Evolutionary conservation across 1,284 basidiomycete genomes (phyloP), one percentile per base, ranked within the genome.

Genomic region (Cronartium quercuum): DNA sequence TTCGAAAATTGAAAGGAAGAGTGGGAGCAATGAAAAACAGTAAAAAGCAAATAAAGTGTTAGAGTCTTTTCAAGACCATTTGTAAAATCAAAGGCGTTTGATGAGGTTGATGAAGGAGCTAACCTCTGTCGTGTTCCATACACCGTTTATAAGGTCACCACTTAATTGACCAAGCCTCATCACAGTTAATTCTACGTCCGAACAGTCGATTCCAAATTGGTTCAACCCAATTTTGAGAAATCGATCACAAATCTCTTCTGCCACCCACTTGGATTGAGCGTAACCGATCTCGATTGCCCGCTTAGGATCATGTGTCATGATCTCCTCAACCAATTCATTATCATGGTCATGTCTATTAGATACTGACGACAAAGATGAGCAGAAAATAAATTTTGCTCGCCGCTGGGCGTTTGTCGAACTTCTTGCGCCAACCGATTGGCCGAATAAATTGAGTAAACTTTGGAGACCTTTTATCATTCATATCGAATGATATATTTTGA

Each of bases 61-160:
- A 29, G 29, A 29, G 29, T 29, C 29, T 29, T 29, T 29, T 29
- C 29, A 29, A 29, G 29, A 29, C 29, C 29, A 29, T 29, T 29
- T 29, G 29, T 29, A 29, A 29, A 29, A 29, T 29, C 29, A 29
- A 29, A 29, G n/a, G n/a, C 13, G n/a, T 47, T 13, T 1, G 44
- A n/a, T 47, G 13, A 13, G n/a, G 13, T 13, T 13, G n/a, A 62
- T 34, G 6, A 38, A 62, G 15, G 77, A 77, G 1, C 60, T 85
- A 4, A 85, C 86, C 79, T 87, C 87, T 1, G 84, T 87, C 77
- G 85, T 84, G 80, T 88, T 88, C 87, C 87, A 88, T 0, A 87
- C 83, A 0, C 87, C 87, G 69, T 83, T 81, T 62, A 73, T 61
- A 0, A 85, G 84, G 75, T 87, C 87, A 0, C 86, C 85, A 9